Evolutionary conservation across 179 eudicot genomes (phyloP).

Genomic region (Nepenthes alata): DNA sequence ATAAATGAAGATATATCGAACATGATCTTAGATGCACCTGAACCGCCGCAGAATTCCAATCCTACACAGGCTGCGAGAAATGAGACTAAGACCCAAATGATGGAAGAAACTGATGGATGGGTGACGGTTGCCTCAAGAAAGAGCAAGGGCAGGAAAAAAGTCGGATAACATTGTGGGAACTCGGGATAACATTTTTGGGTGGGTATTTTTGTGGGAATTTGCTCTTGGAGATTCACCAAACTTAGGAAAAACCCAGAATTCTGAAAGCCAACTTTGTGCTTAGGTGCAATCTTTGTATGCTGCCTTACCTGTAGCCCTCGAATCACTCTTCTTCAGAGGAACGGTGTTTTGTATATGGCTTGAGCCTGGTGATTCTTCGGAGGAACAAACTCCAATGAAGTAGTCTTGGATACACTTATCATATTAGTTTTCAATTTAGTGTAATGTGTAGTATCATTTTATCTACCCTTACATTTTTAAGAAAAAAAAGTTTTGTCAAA

Average conservation of each 20-base stretch:
- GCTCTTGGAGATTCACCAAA: too few relatives aligned
- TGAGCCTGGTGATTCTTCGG: too few relatives aligned
- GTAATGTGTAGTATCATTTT: conserved; percentile 19
- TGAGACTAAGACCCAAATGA: conserved; percentile 9
- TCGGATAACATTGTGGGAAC: too few relatives aligned
- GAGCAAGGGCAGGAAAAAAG: conserved; percentile 18
- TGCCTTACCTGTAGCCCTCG: conserved; percentile 9
- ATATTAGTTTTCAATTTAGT: conserved; percentile 15
- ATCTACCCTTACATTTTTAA: conserved; percentile 30
- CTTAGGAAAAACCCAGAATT: too few relatives aligned
- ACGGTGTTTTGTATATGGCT: too few relatives aligned
- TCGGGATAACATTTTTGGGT: too few relatives aligned
- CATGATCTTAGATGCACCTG: conserved; percentile 46
- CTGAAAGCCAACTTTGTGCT: too few relatives aligned
- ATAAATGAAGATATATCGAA: conserved; percentile 22
- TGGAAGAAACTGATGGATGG: conserved; percentile 31
- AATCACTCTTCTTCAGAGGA: background rate
- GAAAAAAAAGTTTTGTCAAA: conserved; percentile 42
- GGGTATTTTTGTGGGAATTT: too few relatives aligned
- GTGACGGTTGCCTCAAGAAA: conserved; percentile 21
- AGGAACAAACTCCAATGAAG: too few relatives aligned
- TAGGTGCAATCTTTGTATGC: conserved; percentile 24
- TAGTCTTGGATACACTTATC: conserved; percentile 6
- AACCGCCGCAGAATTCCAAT: conserved; percentile 11
- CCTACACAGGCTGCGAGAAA: conserved; percentile 10